Percentiles rank a stretch among this genome's conserved stretches.
Evolutionary conservation across 2,329 filamentous ascomycete genomes (phyloP).

Genomic region (Ceratocystis alfenasii): DNA sequence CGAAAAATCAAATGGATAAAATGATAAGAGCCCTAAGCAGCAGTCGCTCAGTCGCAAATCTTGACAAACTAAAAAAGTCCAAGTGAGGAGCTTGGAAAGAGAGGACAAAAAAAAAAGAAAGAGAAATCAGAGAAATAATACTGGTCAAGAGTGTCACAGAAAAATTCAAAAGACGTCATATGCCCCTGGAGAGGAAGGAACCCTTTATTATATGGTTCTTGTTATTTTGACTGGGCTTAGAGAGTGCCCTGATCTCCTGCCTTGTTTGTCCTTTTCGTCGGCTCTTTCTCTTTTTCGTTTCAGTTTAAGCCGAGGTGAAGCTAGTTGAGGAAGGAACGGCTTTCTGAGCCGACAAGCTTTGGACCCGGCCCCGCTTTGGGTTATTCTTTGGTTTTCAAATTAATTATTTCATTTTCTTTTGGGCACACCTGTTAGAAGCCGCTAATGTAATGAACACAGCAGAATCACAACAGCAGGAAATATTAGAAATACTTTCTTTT

Average conservation of each 20-base stretch:
- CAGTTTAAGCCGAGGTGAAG: constrained; percentile 7
- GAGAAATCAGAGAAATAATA: background rate
- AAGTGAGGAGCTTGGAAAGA: background rate
- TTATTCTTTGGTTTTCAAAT: background rate
- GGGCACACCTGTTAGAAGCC: too few species aligned
- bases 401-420: too few species aligned
- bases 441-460: background rate
- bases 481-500: background rate
- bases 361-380: constrained; percentile 1
- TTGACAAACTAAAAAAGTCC: background rate
- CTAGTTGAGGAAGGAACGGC: background rate
- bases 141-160: background rate
- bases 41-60: background rate
- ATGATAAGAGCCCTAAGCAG: background rate
- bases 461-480: background rate
- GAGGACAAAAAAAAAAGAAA: background rate
- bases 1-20: constrained; percentile 2
- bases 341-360: background rate
- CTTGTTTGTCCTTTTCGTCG: background rate
- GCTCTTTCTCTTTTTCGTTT: background rate
- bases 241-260: background rate
- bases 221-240: background rate
- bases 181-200: background rate
- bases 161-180: background rate
- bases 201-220: background rate